phyloP scores from a whole-genome alignment of 2,329 filamentous ascomycete species.

The Paracoccidioides lutzii region DNA sequence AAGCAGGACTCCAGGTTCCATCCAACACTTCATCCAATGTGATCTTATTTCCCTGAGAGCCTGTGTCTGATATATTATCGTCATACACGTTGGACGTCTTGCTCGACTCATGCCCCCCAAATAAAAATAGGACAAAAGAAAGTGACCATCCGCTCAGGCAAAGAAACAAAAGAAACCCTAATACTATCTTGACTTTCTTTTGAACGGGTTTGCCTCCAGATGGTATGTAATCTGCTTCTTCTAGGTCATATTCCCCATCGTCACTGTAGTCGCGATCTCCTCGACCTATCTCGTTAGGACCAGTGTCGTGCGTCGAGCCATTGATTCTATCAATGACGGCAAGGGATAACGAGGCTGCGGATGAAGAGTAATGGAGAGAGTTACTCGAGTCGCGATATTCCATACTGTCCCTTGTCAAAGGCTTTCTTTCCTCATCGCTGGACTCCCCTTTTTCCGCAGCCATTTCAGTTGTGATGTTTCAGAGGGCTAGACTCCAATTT shows the following conservation, averaged over 20 bases:
- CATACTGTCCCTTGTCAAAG: conserved; percentile 6
- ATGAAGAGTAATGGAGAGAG: conserved; percentile 12
- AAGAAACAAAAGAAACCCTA: conserved; percentile 31
- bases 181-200: conserved; percentile 18
- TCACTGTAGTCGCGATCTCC: conserved; percentile 17
- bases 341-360: conserved; percentile 12
- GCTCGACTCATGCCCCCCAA: conserved; percentile 21
- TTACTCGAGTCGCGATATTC: conserved; percentile 1
- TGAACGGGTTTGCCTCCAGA: conserved; percentile 5
- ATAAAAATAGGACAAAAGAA: conserved; percentile 32
- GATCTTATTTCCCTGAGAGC: conserved; percentile 16
- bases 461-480: conserved; percentile 3
- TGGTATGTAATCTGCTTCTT: conserved; percentile 18
- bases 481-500: not conserved
- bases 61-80: not conserved
- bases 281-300: not conserved
- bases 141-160: conserved; percentile 35
- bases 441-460: conserved; percentile 3
- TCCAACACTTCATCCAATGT: conserved; percentile 20
- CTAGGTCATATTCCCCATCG: conserved; percentile 16
- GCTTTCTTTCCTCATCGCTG: conserved; percentile 10
- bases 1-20: conserved; percentile 20
- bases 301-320: not conserved
- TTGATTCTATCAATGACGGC: conserved; percentile 8
- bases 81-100: conserved; percentile 14